Evolutionary conservation across 768 basidiomycete genomes (phyloP), one percentile per base, ranked within the genome.

Genomic region (Kwoniella bestiolae): DNA sequence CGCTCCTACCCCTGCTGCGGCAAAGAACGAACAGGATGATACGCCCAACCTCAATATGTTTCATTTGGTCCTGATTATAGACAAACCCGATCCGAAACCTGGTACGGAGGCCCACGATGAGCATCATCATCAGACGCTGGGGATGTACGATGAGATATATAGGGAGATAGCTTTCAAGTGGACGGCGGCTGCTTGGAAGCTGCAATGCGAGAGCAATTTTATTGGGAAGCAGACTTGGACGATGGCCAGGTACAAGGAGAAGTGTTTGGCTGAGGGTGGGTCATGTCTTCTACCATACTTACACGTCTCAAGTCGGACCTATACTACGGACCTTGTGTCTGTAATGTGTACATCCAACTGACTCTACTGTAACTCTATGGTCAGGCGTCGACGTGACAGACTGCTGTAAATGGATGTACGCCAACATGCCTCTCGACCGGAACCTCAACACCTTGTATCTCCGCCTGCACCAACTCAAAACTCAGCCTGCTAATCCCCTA

Each of bases 141-240:
- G 68, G 60, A 63, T 76, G 44, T 79, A 76, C 45, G 91, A 95
- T 75, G 87, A 89, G 50, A 86, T 96, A 41, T 96, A 96, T 75
- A 87, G 91, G 67, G 92, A 94, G 75, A 86, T 95, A 61, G 90
- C 89, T 0, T 94, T 94, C 82, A 89, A 91, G 2, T 84, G 92
- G 68, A 92, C 94, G 2, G 96, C 95, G 5, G 92, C 94, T 8
- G 84, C 97, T 47, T 94, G 90, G 71, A 91, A 92, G 76, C 90
- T 96, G 76, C 95, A 99, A 81, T 89, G 92, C 3, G 80, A 89
- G 56, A 87, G 88, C 32, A 90, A 90, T 75, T 97, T 90, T 80
- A 90, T 99, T 1, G 91, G 93, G 67, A 80, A 82, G 47, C 90
- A 97, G 77, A 91, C 90, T 32, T 90, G 91, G 60, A 79, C 82